phyloP scores from a whole-genome alignment of 768 basidiomycete species.

The Termitomyces sp. region DNA sequence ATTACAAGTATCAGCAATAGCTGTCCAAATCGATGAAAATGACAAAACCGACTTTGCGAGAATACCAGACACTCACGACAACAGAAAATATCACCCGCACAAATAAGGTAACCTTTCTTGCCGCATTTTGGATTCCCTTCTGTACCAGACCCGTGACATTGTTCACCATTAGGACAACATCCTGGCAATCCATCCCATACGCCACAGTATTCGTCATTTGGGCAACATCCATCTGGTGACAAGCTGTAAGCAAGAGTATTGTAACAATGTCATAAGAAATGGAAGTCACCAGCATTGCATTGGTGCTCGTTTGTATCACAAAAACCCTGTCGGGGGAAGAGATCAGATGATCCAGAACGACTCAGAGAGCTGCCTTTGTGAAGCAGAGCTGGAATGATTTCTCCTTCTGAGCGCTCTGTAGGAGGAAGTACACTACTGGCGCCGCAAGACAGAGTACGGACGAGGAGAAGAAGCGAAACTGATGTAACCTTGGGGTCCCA shows the following conservation, averaged over 20 bases:
- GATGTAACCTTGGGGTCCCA: not conserved
- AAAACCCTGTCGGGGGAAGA: slow-evolving; percentile 2
- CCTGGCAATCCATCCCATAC: not conserved
- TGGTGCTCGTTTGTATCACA: no score
- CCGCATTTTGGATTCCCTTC: not conserved
- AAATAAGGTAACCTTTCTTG: not conserved
- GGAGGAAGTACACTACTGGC: not conserved
- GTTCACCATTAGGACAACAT: not conserved
- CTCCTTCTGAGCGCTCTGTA: not conserved
- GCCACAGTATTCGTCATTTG: not conserved
- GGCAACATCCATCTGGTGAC: not conserved
- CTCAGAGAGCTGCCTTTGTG: slow-evolving; percentile 3
- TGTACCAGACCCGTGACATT: not conserved
- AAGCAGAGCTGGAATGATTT: slow-evolving; percentile 6
- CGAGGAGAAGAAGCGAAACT: not conserved
- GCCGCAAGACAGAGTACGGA: not conserved
- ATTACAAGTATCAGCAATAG: not conserved
- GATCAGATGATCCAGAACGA: not conserved
- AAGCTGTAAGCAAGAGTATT: not conserved
- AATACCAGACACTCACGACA: not conserved
- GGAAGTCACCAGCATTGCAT: slow-evolving; percentile 9
- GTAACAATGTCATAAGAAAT: not conserved
- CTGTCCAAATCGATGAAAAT: not conserved
- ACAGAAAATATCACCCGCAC: not conserved
- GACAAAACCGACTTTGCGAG: not conserved